Conservation (phyloP, 306 rosid species). For the Corylus americana region DNA sequence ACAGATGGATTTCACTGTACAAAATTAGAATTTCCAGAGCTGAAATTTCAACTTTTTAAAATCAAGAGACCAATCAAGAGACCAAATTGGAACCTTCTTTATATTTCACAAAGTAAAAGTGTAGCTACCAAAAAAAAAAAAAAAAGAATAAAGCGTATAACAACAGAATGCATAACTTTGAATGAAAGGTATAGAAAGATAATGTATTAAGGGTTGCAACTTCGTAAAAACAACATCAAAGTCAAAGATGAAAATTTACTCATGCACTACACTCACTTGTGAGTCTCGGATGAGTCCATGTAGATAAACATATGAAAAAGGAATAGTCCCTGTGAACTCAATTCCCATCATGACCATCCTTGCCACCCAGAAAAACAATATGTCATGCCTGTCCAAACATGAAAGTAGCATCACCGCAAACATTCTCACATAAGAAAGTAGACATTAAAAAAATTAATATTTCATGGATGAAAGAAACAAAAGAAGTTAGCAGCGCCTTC, state of each 20-base stretch:
- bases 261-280: slow-evolving; percentile 51
- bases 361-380: slow-evolving; percentile 98
- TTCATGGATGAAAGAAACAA: background rate
- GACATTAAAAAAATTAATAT: background rate
- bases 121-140: background rate
- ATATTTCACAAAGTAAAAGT: background rate
- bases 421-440: background rate
- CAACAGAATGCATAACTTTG: background rate
- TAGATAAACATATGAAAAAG: slow-evolving; percentile 86
- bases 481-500: background rate
- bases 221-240: slow-evolving; percentile 15
- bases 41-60: background rate
- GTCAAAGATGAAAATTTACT: slow-evolving; percentile 6
- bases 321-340: slow-evolving; percentile 83
- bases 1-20: background rate
- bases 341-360: slow-evolving; percentile 99
- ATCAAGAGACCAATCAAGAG: background rate
- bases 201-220: slow-evolving; percentile 15
- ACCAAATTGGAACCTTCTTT: background rate
- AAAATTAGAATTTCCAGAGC: background rate
- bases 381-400: slow-evolving; percentile 80
- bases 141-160: background rate
- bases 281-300: slow-evolving; percentile 97
- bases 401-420: slow-evolving; percentile 20
- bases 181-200: background rate